A percentile compares a stretch with the other conserved stretches of the same genome.
Conservation (phyloP, 164 flowering plant species). For the Malania oleifera region DNA sequence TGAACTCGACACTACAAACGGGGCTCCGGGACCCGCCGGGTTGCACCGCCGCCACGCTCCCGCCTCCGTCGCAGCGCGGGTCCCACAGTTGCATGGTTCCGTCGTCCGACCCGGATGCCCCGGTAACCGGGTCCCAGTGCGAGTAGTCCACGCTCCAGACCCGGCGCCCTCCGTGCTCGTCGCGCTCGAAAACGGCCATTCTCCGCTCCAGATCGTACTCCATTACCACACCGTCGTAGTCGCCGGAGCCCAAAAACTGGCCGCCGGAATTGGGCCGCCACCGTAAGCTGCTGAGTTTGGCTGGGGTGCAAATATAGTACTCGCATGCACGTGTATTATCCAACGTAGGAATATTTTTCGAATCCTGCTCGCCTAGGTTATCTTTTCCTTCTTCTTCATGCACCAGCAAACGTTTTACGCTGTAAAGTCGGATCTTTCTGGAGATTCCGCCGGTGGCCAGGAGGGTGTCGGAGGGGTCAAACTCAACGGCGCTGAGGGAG, state of each 20-base stretch:
- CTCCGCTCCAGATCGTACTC: constrained; percentile 60
- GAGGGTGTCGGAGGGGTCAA: constrained; percentile 46
- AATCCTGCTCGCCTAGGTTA: not conserved
- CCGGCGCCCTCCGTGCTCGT: constrained; percentile 72
- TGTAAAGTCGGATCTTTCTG: constrained; percentile 56
- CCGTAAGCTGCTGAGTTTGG: constrained; percentile 63
- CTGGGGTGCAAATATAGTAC: constrained; percentile 58
- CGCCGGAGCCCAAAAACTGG: constrained; percentile 49
- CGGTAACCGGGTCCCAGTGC: constrained; percentile 27
- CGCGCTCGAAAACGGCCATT: constrained; percentile 58
- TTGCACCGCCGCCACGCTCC: constrained; percentile 30
- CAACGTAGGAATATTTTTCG: not conserved
- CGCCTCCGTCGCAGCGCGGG: constrained; percentile 35
- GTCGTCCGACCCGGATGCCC: constrained; percentile 76
- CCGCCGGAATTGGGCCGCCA: constrained; percentile 55
- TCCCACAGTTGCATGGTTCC: constrained; percentile 77
- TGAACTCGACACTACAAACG: constrained; percentile 66
- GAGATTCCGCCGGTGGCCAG: constrained; percentile 73
- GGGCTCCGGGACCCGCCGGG: constrained; percentile 37
- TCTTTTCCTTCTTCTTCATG: too few species aligned
- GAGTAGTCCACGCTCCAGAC: constrained; percentile 76
- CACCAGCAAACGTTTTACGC: constrained; percentile 16
- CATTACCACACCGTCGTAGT: constrained; percentile 71
- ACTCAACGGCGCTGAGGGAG: constrained; percentile 52
- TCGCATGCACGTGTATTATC: constrained; percentile 42